These are phyloP conservation scores for Tetradesmus obliquus DNA, from an alignment of 139 green algal species.

Conservation along the genomic window DNA sequence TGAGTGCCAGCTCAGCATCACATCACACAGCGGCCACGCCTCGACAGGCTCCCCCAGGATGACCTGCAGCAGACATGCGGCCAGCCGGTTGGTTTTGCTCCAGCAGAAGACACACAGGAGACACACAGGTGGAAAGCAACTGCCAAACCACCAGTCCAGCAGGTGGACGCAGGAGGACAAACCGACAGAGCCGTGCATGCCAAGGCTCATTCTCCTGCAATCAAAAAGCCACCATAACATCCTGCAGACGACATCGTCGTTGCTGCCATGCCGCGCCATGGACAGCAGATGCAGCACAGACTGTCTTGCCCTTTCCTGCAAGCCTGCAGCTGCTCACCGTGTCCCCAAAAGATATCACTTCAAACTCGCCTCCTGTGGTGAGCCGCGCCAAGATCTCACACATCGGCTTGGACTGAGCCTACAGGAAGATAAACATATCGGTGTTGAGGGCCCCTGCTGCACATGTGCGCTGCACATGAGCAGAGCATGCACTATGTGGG, in stretches of 20 bases:
- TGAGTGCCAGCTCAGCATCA: conserved; percentile 92
- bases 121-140: too few relatives aligned
- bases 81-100: background rate
- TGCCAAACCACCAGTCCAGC: too few relatives aligned
- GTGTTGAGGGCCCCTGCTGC: background rate
- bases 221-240: too few relatives aligned
- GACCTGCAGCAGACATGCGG: conserved; percentile 17
- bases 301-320: background rate
- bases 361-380: conserved; percentile 87
- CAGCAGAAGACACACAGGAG: too few relatives aligned
- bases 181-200: too few relatives aligned
- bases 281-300: background rate
- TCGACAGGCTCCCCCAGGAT: conserved; percentile 91
- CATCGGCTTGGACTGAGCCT: conserved; percentile 92
- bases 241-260: background rate
- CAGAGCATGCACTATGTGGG: background rate
- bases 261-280: background rate
- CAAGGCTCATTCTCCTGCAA: too few relatives aligned
- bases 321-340: conserved; percentile 13
- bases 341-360: conserved; percentile 88
- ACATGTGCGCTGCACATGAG: background rate
- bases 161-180: too few relatives aligned
- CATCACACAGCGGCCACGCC: conserved; percentile 92
- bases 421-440: background rate
- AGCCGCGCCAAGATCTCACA: conserved; percentile 89